These are phyloP conservation scores for Zygosaccharomyces bailii DNA, from an alignment of 805 yeast species.

Conservation along the genomic window DNA sequence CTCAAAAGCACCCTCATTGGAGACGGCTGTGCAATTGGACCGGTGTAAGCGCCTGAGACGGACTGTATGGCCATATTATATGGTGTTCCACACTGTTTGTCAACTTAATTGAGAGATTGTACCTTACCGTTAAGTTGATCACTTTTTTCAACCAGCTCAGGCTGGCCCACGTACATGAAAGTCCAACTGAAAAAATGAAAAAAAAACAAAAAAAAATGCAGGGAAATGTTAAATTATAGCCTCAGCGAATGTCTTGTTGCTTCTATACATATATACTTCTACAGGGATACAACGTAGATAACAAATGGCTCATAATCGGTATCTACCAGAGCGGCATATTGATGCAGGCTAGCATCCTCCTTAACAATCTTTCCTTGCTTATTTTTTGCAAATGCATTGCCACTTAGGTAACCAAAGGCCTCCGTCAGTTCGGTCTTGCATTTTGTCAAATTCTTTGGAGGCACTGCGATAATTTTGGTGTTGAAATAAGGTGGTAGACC, in stretches of 20 bases:
- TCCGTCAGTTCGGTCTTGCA: constrained; percentile 67
- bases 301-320: constrained; percentile 97
- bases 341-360: constrained; percentile 66
- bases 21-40: constrained; percentile 1
- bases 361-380: constrained; percentile 57
- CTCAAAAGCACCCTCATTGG: constrained; percentile 10
- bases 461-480: constrained; percentile 45
- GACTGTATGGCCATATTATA: neutral
- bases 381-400: constrained; percentile 75
- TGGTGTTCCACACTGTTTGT: neutral
- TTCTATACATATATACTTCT: constrained; percentile 11
- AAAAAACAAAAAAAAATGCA: neutral
- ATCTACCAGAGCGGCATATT: constrained; percentile 89
- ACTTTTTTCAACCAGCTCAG: neutral
- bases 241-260: neutral
- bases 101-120: neutral
- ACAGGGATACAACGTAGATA: constrained; percentile 44
- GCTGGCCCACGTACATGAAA: constrained; percentile 1
- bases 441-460: constrained; percentile 47
- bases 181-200: too few relatives aligned
- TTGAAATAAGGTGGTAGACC: constrained; percentile 94
- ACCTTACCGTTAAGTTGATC: neutral
- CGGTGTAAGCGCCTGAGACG: neutral
- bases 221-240: neutral
- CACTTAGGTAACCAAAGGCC: constrained; percentile 86